Evolutionary conservation across 805 yeast species (phyloP).

Genomic region (Candida verbasci): DNA sequence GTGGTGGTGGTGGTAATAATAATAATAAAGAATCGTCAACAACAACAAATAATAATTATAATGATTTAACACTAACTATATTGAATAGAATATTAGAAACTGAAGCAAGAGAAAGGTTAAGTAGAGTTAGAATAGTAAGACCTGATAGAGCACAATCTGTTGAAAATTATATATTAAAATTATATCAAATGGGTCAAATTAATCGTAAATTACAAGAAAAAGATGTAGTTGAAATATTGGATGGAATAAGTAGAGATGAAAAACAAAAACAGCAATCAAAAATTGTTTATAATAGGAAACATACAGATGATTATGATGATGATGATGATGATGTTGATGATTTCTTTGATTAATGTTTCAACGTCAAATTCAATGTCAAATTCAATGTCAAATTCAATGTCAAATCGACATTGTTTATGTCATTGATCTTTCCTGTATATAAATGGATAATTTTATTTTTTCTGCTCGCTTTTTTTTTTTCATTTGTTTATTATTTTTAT

Average conservation of each 20-base stretch:
- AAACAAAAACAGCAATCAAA: conserved; percentile 53
- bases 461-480: conserved; percentile 3
- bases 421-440: too few relatives aligned
- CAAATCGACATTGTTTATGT: too few relatives aligned
- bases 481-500: neutral
- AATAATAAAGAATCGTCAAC: neutral
- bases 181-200: conserved; percentile 75
- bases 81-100: conserved; percentile 74
- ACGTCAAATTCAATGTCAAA: too few relatives aligned
- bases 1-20: neutral
- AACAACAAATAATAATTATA: neutral
- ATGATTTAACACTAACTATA: conserved; percentile 15
- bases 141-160: conserved; percentile 90
- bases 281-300: conserved; percentile 56
- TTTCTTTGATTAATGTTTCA: conserved; percentile 9
- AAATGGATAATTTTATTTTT: too few relatives aligned
- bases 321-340: conserved; percentile 29
- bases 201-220: conserved; percentile 70
- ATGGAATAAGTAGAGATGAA: conserved; percentile 74
- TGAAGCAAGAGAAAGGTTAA: conserved; percentile 80
- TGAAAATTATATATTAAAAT: conserved; percentile 68
- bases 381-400: too few relatives aligned
- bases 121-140: conserved; percentile 82
- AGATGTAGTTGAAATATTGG: conserved; percentile 78
- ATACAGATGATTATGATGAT: conserved; percentile 28